Percentiles rank a stretch among this genome's conserved stretches.
Evolutionary conservation across 371 early-diverging fungal genomes (phyloP).

Genomic region (Syncephalastrum sp.): DNA sequence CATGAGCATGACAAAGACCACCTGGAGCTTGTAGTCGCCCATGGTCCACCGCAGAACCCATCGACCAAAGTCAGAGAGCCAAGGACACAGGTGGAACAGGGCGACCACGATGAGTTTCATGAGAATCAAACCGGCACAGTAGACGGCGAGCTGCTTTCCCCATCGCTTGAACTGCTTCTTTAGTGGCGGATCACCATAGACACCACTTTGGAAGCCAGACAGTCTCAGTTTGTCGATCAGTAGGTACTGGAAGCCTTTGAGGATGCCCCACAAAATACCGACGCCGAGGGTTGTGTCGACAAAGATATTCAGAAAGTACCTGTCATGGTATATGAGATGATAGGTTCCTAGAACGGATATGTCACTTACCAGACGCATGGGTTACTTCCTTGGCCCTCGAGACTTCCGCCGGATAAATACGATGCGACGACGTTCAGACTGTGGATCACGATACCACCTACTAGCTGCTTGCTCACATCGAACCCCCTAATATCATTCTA

Average conservation of each 20-base stretch:
- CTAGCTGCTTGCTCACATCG: constrained; percentile 67
- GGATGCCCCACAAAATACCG: constrained; percentile 56
- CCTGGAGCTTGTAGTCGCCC: constrained; percentile 56
- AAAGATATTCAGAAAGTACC: constrained; percentile 75
- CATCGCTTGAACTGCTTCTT: constrained; percentile 47
- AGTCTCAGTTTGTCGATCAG: constrained; percentile 22
- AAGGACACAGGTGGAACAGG: constrained; percentile 48
- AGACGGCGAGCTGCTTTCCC: constrained; percentile 59
- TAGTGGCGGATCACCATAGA: constrained; percentile 65
- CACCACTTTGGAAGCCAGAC: constrained; percentile 58
- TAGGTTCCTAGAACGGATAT: not conserved
- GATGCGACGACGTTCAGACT: constrained; percentile 62
- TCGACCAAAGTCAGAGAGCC: constrained; percentile 56
- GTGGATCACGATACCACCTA: constrained; percentile 65
- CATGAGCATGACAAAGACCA: constrained; percentile 66
- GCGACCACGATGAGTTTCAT: constrained; percentile 63
- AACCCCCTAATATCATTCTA: constrained; percentile 46
- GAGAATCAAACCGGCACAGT: constrained; percentile 49
- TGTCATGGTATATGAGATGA: constrained; percentile 15
- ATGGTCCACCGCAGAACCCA: constrained; percentile 59
- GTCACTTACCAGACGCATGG: constrained; percentile 66
- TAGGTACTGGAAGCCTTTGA: constrained; percentile 45
- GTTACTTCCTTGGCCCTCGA: constrained; percentile 49
- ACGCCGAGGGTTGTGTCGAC: constrained; percentile 71
- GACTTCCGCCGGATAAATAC: constrained; percentile 51